These are phyloP conservation scores for Lichtheimia hyalospora DNA, from an alignment of 371 early-diverging fungal genomes.

Conservation along the genomic window DNA sequence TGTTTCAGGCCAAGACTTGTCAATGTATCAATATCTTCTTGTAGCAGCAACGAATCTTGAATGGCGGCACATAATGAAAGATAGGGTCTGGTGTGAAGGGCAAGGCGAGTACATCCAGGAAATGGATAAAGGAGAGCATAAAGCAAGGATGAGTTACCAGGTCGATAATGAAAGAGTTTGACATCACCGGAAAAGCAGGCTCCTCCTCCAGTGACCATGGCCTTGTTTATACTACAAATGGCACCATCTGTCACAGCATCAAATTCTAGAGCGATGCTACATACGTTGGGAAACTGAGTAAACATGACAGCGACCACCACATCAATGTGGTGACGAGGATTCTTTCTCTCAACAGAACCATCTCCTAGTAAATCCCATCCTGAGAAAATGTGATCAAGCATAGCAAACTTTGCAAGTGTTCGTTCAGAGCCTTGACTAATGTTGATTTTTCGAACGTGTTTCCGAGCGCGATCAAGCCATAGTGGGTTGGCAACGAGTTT, in stretches of 20 bases:
- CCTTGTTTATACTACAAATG: background rate
- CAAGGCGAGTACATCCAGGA: conserved; percentile 13
- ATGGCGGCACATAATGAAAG: conserved; percentile 27
- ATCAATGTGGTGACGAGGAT: conserved; percentile 7
- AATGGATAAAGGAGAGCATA: conserved; percentile 18
- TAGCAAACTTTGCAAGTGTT: conserved; percentile 1
- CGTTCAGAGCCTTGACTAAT: conserved; percentile 4
- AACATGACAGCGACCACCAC: background rate
- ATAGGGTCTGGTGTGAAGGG: conserved; percentile 17
- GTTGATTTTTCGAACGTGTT: conserved; percentile 18
- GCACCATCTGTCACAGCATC: background rate
- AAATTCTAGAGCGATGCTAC: conserved; percentile 3
- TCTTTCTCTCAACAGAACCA: background rate
- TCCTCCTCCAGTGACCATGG: background rate
- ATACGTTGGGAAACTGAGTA: conserved; percentile 17
- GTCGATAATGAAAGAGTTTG: conserved; percentile 18
- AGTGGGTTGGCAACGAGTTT: conserved; percentile 11
- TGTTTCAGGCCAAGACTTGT: conserved; percentile 6
- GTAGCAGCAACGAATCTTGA: conserved; percentile 24
- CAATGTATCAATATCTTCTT: conserved; percentile 19
- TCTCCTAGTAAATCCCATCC: conserved; percentile 11
- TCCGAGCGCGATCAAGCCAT: conserved; percentile 20
- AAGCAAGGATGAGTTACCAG: conserved; percentile 13
- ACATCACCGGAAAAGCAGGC: conserved; percentile 16
- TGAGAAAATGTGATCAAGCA: conserved; percentile 17